Evolutionary conservation across 306 rosid species (phyloP).

Genomic region (Geum urbanum): DNA sequence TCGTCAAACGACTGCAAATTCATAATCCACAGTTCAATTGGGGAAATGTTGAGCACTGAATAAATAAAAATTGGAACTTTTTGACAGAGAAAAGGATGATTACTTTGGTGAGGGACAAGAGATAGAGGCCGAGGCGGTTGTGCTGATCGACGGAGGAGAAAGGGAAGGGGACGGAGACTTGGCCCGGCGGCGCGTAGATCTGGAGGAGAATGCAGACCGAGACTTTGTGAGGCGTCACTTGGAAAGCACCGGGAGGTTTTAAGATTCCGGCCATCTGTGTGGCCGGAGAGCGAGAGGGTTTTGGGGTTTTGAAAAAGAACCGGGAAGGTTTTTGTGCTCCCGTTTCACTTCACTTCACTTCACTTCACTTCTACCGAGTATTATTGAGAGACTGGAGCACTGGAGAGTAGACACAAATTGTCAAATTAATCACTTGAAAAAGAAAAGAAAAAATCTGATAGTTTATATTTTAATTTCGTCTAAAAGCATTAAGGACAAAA

Average conservation of each 20-base stretch:
- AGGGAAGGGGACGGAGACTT: constrained; percentile 59
- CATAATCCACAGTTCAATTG: constrained; percentile 4
- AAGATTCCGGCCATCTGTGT: constrained; percentile 57
- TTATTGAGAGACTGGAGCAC: too few species aligned
- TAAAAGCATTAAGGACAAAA: too few species aligned
- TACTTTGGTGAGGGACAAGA: constrained; percentile 82
- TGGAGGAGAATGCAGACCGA: constrained; percentile 78
- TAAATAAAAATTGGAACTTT: background rate
- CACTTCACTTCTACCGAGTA: too few species aligned
- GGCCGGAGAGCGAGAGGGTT: too few species aligned
- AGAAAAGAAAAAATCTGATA: too few species aligned
- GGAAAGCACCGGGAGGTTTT: constrained; percentile 64
- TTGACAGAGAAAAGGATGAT: background rate
- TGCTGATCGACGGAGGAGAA: constrained; percentile 74
- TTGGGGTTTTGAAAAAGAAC: too few species aligned
- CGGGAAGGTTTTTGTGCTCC: too few species aligned
- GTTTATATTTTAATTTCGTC: too few species aligned
- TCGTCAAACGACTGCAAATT: constrained; percentile 66
- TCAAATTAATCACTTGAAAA: too few species aligned
- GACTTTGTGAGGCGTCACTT: constrained; percentile 87
- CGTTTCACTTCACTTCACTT: too few species aligned
- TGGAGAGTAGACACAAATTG: too few species aligned
- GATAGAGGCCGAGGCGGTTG: constrained; percentile 74
- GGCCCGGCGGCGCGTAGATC: constrained; percentile 70
- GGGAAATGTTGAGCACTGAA: too few species aligned